Conservation (phyloP, 768 basidiomycete species). For the Pleurotus tuoliensis region DNA sequence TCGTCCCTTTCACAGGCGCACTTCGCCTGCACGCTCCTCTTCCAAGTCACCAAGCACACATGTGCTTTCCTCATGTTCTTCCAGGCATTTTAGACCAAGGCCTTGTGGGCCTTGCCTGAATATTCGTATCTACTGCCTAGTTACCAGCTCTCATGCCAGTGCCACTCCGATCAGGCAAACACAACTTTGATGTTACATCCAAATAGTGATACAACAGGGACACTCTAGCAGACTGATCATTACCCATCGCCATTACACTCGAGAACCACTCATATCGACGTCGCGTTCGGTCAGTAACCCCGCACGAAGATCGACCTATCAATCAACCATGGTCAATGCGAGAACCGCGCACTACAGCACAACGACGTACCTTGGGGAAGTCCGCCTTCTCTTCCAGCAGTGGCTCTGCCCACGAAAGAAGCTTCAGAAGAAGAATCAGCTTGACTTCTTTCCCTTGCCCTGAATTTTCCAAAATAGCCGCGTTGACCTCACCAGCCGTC, state of each 20-base stretch:
- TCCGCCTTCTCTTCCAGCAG: conserved; percentile 74
- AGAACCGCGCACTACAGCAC: conserved; percentile 16
- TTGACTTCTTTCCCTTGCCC: conserved; percentile 94
- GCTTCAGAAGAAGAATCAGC: conserved; percentile 73
- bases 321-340: conserved; percentile 11
- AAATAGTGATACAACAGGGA: not conserved
- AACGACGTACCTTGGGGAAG: conserved; percentile 61
- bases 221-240: not conserved
- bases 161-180: not conserved
- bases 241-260: not conserved
- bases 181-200: conserved; percentile 3
- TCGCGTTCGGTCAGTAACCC: conserved; percentile 7
- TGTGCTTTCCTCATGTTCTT: conserved; percentile 9
- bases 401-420: conserved; percentile 86
- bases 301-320: conserved; percentile 9
- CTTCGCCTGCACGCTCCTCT: too few relatives aligned
- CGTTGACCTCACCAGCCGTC: conserved; percentile 95
- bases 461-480: conserved; percentile 88
- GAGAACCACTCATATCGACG: conserved; percentile 2
- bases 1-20: not conserved
- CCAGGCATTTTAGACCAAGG: too few relatives aligned
- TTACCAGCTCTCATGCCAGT: not conserved
- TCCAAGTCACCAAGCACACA: not conserved
- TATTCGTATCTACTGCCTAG: not conserved
- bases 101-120: not conserved